These are phyloP conservation scores for Penicillium pancosmium DNA, from an alignment of 495 filamentous ascomycete species.

Conservation along the genomic window DNA sequence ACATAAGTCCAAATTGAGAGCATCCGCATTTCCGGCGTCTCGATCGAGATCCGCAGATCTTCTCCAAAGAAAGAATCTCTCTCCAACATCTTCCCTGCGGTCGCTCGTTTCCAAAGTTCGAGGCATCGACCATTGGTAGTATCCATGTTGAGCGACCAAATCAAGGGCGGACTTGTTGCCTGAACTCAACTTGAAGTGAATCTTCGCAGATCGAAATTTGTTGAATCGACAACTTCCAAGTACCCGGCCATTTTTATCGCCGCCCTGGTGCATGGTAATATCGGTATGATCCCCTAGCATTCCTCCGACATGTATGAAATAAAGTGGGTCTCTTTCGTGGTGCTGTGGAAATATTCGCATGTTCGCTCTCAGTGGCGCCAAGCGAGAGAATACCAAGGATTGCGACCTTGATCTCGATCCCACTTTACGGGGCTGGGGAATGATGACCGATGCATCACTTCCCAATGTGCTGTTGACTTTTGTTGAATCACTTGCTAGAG, in stretches of 20 bases:
- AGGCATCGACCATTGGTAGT: not conserved
- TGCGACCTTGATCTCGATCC: not conserved
- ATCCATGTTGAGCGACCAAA: not conserved
- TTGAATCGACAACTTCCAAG: not conserved
- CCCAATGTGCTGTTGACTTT: not conserved
- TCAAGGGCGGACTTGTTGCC: not conserved
- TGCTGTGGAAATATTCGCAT: not conserved
- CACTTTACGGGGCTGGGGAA: not conserved
- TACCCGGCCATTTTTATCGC: not conserved
- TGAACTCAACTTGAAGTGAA: not conserved
- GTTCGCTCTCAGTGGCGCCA: not conserved
- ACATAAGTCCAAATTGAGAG: not conserved
- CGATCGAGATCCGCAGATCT: not conserved
- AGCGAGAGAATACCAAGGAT: not conserved
- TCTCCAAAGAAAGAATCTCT: not conserved
- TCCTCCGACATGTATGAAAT: constrained; percentile 1
- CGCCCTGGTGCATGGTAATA: not conserved
- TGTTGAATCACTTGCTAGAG: not conserved
- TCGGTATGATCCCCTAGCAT: not conserved
- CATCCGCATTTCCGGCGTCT: not conserved
- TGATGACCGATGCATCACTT: not conserved
- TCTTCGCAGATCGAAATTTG: constrained; percentile 1
- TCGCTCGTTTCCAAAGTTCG: not conserved
- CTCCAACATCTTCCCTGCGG: not conserved
- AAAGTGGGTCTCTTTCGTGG: not conserved